phyloP scores from a whole-genome alignment of 2,329 filamentous ascomycete genomes.

The Drechmeria coniospora region DNA sequence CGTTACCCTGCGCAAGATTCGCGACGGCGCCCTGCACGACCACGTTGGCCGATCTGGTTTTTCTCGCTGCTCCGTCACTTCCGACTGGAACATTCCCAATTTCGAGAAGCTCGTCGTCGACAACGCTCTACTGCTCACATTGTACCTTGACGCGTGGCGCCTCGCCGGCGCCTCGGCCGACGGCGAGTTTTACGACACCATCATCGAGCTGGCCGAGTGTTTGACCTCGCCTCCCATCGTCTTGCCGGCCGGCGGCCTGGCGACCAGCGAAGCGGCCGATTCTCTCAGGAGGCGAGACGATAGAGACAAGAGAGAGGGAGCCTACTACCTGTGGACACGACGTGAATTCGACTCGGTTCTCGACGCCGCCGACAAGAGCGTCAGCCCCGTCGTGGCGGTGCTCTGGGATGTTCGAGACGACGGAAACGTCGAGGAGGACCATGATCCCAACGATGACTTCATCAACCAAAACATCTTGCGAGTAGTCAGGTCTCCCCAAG shows the following conservation, averaged over 20 bases:
- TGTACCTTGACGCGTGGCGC: conserved; percentile 79
- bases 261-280: conserved; percentile 81
- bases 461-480: conserved; percentile 83
- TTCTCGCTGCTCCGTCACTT: conserved; percentile 70
- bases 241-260: conserved; percentile 58
- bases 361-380: conserved; percentile 28
- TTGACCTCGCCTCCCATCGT: conserved; percentile 57
- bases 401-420: conserved; percentile 75
- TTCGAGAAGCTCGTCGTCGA: conserved; percentile 97
- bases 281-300: conserved; percentile 62
- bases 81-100: conserved; percentile 86
- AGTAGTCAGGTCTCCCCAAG: conserved; percentile 49
- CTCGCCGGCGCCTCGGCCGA: conserved; percentile 33
- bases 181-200: conserved; percentile 59
- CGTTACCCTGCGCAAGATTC: conserved; percentile 62
- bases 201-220: conserved; percentile 77
- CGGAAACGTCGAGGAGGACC: conserved; percentile 69
- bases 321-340: conserved; percentile 86
- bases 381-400: conserved; percentile 58
- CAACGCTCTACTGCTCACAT: conserved; percentile 68
- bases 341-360: conserved; percentile 73
- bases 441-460: conserved; percentile 87
- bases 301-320: conserved; percentile 72
- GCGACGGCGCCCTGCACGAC: conserved; percentile 37
- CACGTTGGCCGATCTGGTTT: conserved; percentile 40